A percentile compares a stretch with the other conserved stretches of the same genome.
These are phyloP conservation scores for Dictyostelium firmibasis DNA, from an alignment of 78 protist species.

Conservation along the genomic window DNA sequence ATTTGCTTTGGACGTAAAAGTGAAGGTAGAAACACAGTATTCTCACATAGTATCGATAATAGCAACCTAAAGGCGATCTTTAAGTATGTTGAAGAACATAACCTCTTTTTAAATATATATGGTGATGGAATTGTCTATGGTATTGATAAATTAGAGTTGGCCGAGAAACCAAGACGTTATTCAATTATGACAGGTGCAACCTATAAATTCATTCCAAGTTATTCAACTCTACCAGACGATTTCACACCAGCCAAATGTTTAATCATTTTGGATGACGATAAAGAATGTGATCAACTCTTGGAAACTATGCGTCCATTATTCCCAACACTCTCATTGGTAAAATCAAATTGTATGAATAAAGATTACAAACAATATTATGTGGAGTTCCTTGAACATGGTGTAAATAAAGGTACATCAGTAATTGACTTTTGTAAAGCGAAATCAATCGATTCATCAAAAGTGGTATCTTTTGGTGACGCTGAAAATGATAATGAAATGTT, in stretches of 20 bases:
- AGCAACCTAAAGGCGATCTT: neutral
- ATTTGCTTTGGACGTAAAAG: conserved; percentile 13
- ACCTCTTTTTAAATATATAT: conserved; percentile 39
- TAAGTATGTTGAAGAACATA: conserved; percentile 34
- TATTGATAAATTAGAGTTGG: neutral
- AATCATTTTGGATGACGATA: conserved; percentile 27
- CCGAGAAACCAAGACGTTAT: conserved; percentile 7
- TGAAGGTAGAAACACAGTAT: conserved; percentile 18
- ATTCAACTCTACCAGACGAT: neutral
- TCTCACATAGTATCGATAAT: neutral
- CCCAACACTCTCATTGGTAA: conserved; percentile 25
- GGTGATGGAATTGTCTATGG: conserved; percentile 38
- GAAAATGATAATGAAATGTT: conserved; percentile 73
- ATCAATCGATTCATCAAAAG: neutral
- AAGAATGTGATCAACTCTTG: conserved; percentile 22
- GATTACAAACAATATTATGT: conserved; percentile 49
- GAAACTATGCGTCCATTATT: conserved; percentile 23
- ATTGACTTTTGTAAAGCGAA: conserved; percentile 14
- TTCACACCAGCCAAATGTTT: conserved; percentile 44
- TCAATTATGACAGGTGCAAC: conserved; percentile 60
- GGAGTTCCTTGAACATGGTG: conserved; percentile 34
- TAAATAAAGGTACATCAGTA: conserved; percentile 33
- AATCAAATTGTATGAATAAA: conserved; percentile 48
- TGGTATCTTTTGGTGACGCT: conserved; percentile 73
- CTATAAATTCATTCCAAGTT: conserved; percentile 7